Percentiles rank a stretch among this genome's conserved stretches.
Conservation (phyloP, 192 early-diverging fungal species). For the Rhizophlyctis rosea region DNA sequence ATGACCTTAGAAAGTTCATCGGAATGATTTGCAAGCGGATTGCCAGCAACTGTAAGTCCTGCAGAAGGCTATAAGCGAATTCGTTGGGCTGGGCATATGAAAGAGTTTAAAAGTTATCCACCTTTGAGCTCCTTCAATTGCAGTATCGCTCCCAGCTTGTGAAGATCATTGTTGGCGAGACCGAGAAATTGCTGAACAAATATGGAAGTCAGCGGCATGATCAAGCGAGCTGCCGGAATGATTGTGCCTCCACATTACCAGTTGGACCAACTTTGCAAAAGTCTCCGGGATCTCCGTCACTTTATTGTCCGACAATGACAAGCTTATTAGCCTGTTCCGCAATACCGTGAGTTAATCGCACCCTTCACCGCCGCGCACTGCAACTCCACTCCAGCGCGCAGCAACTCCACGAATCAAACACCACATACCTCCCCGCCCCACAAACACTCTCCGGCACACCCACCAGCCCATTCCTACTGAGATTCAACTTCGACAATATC, state of each 20-base stretch:
- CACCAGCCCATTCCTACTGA: slow-evolving; percentile 8
- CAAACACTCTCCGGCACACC: slow-evolving; percentile 18
- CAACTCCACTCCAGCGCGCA: too few species aligned
- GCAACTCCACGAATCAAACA: too few species aligned
- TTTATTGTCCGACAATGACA: slow-evolving; percentile 15
- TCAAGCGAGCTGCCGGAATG: too few species aligned
- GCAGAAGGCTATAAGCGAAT: not conserved
- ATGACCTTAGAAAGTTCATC: not conserved
- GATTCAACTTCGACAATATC: slow-evolving; percentile 11
- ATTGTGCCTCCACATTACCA: too few species aligned
- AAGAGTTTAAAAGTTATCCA: too few species aligned
- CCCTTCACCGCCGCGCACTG: too few species aligned
- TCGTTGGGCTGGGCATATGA: too few species aligned
- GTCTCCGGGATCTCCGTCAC: slow-evolving; percentile 17
- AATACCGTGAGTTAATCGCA: too few species aligned
- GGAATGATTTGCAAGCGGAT: not conserved
- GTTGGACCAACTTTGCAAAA: slow-evolving; percentile 10
- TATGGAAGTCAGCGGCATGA: not conserved
- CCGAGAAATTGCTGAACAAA: slow-evolving; percentile 20
- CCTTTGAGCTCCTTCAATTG: too few species aligned
- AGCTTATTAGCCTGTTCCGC: slow-evolving; percentile 10
- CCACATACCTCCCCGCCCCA: slow-evolving; percentile 4
- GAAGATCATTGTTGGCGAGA: slow-evolving; percentile 13
- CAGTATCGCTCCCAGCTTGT: too few species aligned
- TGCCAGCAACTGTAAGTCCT: not conserved